Evolutionary conservation across 805 yeast genomes (phyloP).

Genomic region (Teunomyces atbi): DNA sequence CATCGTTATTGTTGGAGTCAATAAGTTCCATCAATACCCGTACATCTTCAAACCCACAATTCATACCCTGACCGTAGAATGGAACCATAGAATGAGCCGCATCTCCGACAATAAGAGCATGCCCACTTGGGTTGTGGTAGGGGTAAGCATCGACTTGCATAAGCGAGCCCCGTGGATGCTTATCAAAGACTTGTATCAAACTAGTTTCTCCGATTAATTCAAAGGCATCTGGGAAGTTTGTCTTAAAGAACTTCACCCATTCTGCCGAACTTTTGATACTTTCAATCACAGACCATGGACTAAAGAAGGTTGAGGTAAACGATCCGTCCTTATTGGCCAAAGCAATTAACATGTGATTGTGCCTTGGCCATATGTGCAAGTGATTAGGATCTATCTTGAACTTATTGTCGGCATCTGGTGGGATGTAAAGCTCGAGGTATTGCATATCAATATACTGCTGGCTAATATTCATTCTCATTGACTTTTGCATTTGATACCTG

Average conservation of each 20-base stretch:
- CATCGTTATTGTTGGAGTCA: slow-evolving; percentile 38
- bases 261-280: slow-evolving; percentile 43
- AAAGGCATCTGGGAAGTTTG: slow-evolving; percentile 73
- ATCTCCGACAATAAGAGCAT: slow-evolving; percentile 76
- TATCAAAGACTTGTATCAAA: slow-evolving; percentile 48
- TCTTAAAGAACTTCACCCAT: slow-evolving; percentile 52
- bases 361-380: slow-evolving; percentile 91
- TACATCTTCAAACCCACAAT: slow-evolving; percentile 93
- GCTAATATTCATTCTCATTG: slow-evolving; percentile 61
- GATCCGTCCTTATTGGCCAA: slow-evolving; percentile 82
- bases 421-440: slow-evolving; percentile 77
- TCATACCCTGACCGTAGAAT: slow-evolving; percentile 97
- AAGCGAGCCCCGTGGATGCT: slow-evolving; percentile 74
- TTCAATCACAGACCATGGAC: slow-evolving; percentile 70
- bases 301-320: slow-evolving; percentile 86
- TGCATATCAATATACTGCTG: slow-evolving; percentile 84
- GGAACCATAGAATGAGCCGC: slow-evolving; percentile 98
- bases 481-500: slow-evolving; percentile 65
- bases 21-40: slow-evolving; percentile 56
- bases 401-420: slow-evolving; percentile 40
- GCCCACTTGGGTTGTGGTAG: slow-evolving; percentile 60
- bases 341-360: slow-evolving; percentile 84
- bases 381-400: slow-evolving; percentile 69
- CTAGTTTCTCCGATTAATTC: slow-evolving; percentile 60
- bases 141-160: slow-evolving; percentile 70